phyloP scores from a whole-genome alignment of 805 yeast genomes.

The Lachancea dasiensis region DNA sequence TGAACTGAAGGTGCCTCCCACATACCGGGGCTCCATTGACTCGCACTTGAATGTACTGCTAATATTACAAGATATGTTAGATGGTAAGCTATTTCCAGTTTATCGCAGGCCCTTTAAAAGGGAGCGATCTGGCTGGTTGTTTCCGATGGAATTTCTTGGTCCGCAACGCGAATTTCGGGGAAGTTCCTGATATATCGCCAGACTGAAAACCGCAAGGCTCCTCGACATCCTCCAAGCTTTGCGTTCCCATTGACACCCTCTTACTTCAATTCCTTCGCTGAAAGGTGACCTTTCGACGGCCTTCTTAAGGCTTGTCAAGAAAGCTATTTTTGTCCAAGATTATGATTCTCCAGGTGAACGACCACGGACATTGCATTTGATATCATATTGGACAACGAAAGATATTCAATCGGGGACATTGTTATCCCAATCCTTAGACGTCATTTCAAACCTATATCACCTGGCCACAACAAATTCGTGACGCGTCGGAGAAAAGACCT shows the following conservation, averaged over 20 bases:
- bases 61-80: conserved; percentile 72
- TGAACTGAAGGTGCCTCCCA: conserved; percentile 47
- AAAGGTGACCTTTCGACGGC: conserved; percentile 41
- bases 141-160: conserved; percentile 90
- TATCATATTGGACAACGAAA: too few species aligned
- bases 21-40: conserved; percentile 68
- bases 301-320: too few species aligned
- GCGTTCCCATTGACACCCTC: not conserved
- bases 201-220: conserved; percentile 17
- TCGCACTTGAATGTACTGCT: conserved; percentile 79
- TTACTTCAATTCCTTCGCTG: conserved; percentile 1
- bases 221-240: conserved; percentile 3
- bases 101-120: conserved; percentile 77
- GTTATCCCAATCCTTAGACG: too few species aligned
- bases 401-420: too few species aligned
- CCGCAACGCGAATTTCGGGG: conserved; percentile 83
- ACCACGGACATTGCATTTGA: too few species aligned
- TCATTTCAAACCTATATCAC: too few species aligned
- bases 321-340: too few species aligned
- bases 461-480: too few species aligned
- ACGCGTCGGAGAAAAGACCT: conserved; percentile 44
- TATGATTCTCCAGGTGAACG: too few species aligned
- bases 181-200: conserved; percentile 81
- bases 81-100: conserved; percentile 53
- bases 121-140: conserved; percentile 61